These are phyloP conservation scores for Scutellaria baicalensis DNA, from an alignment of 257 asterid species.

Conservation along the genomic window DNA sequence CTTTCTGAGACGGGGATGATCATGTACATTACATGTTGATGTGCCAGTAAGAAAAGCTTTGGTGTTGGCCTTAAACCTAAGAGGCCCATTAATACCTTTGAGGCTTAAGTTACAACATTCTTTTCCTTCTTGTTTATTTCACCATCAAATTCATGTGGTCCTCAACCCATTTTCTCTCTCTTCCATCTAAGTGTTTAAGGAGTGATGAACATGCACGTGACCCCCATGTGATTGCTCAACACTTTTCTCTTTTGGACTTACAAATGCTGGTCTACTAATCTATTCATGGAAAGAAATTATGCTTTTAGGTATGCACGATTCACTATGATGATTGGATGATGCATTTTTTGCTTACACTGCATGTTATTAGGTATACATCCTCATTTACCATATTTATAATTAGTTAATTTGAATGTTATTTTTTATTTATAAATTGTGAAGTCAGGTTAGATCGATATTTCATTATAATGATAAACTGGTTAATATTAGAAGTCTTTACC, in stretches of 20 bases:
- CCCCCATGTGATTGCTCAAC: slow-evolving; percentile 19
- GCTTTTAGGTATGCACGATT: slow-evolving; percentile 8
- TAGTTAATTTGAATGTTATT: not conserved
- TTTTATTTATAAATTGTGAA: too few species aligned
- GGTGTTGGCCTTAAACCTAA: not conserved
- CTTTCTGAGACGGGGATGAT: too few species aligned
- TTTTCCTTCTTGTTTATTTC: too few species aligned
- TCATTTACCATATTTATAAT: not conserved
- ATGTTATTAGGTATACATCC: not conserved
- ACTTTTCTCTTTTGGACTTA: not conserved
- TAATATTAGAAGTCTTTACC: too few species aligned
- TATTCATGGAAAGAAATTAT: not conserved
- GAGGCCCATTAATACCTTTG: too few species aligned
- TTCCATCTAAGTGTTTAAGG: not conserved
- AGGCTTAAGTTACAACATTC: too few species aligned
- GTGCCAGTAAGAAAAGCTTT: not conserved
- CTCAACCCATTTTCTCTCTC: not conserved
- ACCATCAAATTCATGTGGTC: slow-evolving; percentile 13
- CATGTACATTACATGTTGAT: too few species aligned
- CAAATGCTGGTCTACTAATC: not conserved
- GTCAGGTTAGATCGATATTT: too few species aligned
- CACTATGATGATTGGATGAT: not conserved
- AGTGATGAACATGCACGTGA: slow-evolving; percentile 24
- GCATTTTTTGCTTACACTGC: not conserved
- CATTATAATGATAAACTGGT: too few species aligned